Evolutionary conservation across 2,329 filamentous ascomycete species (phyloP), one percentile per base, ranked within the genome.

Genomic region (Apiospora marii): DNA sequence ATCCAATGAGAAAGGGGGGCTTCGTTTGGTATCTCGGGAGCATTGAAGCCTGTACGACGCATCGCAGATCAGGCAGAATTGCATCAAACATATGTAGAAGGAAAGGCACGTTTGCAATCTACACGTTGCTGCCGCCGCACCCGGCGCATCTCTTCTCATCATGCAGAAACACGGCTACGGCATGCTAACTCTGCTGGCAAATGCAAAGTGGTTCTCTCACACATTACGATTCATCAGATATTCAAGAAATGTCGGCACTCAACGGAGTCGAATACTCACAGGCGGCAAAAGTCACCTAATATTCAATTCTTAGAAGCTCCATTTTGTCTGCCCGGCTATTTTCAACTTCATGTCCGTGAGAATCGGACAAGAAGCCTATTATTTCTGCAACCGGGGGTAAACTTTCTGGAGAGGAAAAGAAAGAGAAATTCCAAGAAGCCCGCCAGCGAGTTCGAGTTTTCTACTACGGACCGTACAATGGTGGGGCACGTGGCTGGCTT

Each of bases 231-330:
- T 64, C 58, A 30, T 16, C 27, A n/a, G 14, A 14, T 24, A 51
- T 46, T 67, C 41, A 67, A 34, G 61, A 73, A 77, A 88, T 89
- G 87, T 90, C 86, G 88, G 86, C 82, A 85, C 88, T 89, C 87
- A 90, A 91, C 89, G 89, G 89, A 88, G 90, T 86, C 87, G 88
- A 85, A 85, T 84, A 87, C 79, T 83, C 81, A 89, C 75, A 79
- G 79, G 77, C 79, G 74, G 74, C 71, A 67, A 30, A 71, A 61
- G 43, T 74, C 77, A 79, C 84, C 86, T 86, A 88, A 84, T 88
- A 86, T 83, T 85, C 88, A 90, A 90, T 91, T 90, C 88, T 90
- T 90, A 83, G 82, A 89, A 90, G 88, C 87, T 84, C 86, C 88
- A 86, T 64, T 86, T 86, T 81, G 81, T 91, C 86, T 90, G 81